Evolutionary conservation across 768 basidiomycete genomes (phyloP).

Genomic region (Suillus cothurnatus): DNA sequence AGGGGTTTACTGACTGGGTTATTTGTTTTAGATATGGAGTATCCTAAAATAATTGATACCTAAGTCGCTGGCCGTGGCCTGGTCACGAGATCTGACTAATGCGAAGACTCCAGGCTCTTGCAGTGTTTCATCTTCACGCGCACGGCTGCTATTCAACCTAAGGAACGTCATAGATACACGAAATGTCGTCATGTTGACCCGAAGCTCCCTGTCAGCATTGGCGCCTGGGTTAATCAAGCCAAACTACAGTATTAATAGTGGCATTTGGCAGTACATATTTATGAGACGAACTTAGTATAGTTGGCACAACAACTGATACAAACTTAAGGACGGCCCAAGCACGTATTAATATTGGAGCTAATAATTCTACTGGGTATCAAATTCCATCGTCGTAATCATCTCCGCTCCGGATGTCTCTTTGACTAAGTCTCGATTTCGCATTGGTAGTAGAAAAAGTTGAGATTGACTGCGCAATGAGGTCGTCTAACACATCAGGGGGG

Average conservation of each 20-base stretch:
- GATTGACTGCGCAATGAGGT: slow-evolving; percentile 58
- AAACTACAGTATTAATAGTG: not conserved
- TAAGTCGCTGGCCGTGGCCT: not conserved
- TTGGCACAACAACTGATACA: not conserved
- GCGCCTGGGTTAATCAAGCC: not conserved
- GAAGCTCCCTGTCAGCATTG: not conserved
- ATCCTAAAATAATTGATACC: slow-evolving; percentile 2
- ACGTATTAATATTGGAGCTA: not conserved
- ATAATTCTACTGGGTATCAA: slow-evolving; percentile 8
- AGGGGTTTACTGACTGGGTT: not conserved
- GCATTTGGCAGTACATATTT: not conserved
- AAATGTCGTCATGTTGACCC: not conserved
- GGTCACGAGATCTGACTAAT: no score
- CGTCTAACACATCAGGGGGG: slow-evolving; percentile 66
- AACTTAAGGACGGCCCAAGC: not conserved
- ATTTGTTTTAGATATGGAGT: not conserved
- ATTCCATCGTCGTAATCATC: slow-evolving; percentile 30
- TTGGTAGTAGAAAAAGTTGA: slow-evolving; percentile 28
- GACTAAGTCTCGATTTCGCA: slow-evolving; percentile 20
- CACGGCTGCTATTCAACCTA: not conserved
- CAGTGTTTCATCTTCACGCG: not conserved
- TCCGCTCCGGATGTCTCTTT: slow-evolving; percentile 23
- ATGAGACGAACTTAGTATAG: not conserved
- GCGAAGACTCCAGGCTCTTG: not conserved
- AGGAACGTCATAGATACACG: not conserved